Percentiles rank a stretch among this genome's conserved stretches.
Evolutionary conservation across 169 alveolate genomes (phyloP).

Genomic region (Plasmodium gonderi): DNA sequence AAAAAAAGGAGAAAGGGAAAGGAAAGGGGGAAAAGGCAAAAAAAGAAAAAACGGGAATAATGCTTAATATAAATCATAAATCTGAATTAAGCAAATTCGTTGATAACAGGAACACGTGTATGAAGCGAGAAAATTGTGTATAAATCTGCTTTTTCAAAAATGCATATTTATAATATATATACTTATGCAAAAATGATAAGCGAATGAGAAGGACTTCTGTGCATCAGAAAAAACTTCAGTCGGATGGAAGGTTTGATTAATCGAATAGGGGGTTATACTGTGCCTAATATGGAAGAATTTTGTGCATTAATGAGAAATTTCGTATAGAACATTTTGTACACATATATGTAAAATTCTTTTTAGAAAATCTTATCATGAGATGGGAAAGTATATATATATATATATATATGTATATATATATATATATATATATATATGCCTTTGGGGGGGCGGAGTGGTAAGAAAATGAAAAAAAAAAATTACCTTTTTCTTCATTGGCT

Average conservation of each 20-base stretch:
- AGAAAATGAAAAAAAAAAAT: too few relatives aligned
- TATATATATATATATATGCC: not conserved
- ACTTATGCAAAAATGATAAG: not conserved
- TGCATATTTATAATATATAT: not conserved
- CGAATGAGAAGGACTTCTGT: not conserved
- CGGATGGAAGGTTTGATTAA: not conserved
- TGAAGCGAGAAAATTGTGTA: not conserved
- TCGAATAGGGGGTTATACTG: constrained; percentile 64
- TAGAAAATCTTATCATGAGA: too few relatives aligned
- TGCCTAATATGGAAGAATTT: constrained; percentile 6
- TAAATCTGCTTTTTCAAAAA: not conserved
- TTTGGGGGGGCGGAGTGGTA: not conserved
- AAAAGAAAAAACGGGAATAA: not conserved
- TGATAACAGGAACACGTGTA: not conserved
- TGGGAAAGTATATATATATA: not conserved
- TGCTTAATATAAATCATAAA: not conserved
- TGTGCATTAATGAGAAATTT: not conserved
- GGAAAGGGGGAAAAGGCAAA: too few relatives aligned
- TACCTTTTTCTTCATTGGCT: constrained; percentile 65
- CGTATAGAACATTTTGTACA: not conserved
- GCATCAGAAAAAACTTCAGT: not conserved
- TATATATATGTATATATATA: not conserved
- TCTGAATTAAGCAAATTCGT: constrained; percentile 10
- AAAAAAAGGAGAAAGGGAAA: too few relatives aligned
- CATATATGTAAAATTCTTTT: not conserved